A percentile compares a stretch with the other conserved stretches of the same genome.
These are phyloP conservation scores for Cutaneotrichosporon spelunceum DNA, from an alignment of 1,284 basidiomycete species.

Conservation along the genomic window DNA sequence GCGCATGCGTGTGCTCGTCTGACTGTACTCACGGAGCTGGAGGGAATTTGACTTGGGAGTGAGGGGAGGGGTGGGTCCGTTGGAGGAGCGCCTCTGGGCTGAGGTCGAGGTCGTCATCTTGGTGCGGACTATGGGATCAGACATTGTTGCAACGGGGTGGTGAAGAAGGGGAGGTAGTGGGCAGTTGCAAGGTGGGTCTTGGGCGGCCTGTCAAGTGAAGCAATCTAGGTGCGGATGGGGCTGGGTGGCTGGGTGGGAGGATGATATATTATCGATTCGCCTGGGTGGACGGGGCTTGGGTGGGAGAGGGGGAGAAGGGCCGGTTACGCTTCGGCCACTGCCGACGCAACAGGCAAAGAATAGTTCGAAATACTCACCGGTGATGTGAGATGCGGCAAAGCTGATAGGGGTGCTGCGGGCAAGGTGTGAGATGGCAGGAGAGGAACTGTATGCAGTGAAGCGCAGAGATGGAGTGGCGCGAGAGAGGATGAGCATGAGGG, in stretches of 20 bases:
- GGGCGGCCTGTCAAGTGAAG: background rate
- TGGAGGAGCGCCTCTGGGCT: constrained; percentile 6
- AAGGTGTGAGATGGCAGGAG: background rate
- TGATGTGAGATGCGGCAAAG: constrained; percentile 6
- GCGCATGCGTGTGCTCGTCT: background rate
- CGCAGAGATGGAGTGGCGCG: constrained; percentile 8
- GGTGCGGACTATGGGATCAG: constrained; percentile 7
- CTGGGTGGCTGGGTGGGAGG: background rate
- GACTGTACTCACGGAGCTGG: constrained; percentile 14
- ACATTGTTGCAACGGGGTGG: background rate
- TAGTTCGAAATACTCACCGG: constrained; percentile 5
- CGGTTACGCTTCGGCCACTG: background rate
- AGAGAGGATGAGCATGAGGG: constrained; percentile 9
- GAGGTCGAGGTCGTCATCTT: constrained; percentile 14
- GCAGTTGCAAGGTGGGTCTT: background rate
- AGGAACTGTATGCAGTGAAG: background rate
- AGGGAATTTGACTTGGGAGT: constrained; percentile 25
- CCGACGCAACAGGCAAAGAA: too few species aligned
- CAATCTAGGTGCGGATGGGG: background rate
- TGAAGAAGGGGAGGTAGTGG: background rate
- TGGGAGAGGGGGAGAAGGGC: background rate
- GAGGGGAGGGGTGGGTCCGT: constrained; percentile 21
- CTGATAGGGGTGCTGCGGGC: background rate
- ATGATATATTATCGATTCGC: background rate
- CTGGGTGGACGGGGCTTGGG: background rate